Evolutionary conservation across 257 asterid species (phyloP), one percentile per base, ranked within the genome.

Genomic region (Misopates orontium): DNA sequence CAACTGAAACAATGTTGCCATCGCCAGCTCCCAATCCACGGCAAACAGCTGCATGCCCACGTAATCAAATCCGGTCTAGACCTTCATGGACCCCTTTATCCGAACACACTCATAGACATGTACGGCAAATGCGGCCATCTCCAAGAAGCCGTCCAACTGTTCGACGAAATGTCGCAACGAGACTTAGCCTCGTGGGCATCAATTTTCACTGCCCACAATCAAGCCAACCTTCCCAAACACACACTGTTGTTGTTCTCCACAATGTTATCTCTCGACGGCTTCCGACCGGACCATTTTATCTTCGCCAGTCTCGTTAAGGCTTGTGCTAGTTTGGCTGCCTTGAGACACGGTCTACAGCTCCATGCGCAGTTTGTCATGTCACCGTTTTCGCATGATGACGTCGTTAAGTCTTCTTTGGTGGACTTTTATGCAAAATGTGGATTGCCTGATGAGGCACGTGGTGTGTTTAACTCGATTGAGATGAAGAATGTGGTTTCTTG

Each of bases 121-220:
- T 88, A 88, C 4, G 83, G 85, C 2, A 88, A 82, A 84, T 81
- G 83, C 67, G 85, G 82, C 75, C 75, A 55, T 16, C 68, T 65
- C 1, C 2, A 57, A 17, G 82, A 86, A 20, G 93, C 96, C n/a
- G 44, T 72, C 52, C 75, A 84, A 8, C 51, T 91, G 88, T 82
- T 91, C 75, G 94, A 88, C 56, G 85, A 80, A 86, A 88, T 88
- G 96, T 80, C 88, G 9, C 58, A 67, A 3, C 76, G 90, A 67
- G 91, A 91, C 75, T 74, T 81, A 24, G 86, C 85, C 54, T 91
- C 97, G 2, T 91, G 97, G 97, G 85, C 94, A 0, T 83, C 97
- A 1, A 68, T 91, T 71, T 80, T 91, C 62, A 88, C 95, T 40
- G 85, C 85, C 32, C 74, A 81, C 71, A 91, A 88, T 66, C 84